A percentile compares a stretch with the other conserved stretches of the same genome.
phyloP scores from a whole-genome alignment of 176 grass and related monocot species.

The Secale cereale region DNA sequence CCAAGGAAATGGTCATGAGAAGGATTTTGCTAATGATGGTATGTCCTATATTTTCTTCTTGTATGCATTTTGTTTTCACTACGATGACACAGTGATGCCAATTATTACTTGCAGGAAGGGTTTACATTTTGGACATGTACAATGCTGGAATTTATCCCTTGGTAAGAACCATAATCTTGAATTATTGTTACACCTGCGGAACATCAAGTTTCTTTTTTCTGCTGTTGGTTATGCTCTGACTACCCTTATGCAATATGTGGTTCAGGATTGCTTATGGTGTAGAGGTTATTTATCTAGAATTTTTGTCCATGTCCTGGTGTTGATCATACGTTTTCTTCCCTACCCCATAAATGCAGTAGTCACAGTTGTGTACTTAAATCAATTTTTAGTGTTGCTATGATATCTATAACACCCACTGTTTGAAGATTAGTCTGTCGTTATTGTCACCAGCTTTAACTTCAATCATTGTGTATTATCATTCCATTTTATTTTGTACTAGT shows the following conservation, averaged over 20 bases:
- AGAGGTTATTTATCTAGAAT: background rate
- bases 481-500: background rate
- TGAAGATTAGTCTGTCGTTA: background rate
- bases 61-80: constrained; percentile 1
- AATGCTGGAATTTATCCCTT: constrained; percentile 95
- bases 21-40: constrained; percentile 86
- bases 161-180: constrained; percentile 45
- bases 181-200: background rate
- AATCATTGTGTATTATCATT: constrained; percentile 18
- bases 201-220: background rate
- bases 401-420: background rate
- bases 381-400: background rate
- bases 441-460: background rate
- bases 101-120: constrained; percentile 44
- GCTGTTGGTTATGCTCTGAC: background rate
- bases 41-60: background rate
- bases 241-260: background rate
- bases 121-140: constrained; percentile 97
- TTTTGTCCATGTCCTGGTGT: background rate
- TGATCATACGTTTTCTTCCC: background rate
- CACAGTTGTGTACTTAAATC: background rate
- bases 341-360: background rate
- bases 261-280: background rate
- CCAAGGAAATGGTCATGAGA: constrained; percentile 98
- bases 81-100: background rate